Evolutionary conservation across 148 eudicot genomes (phyloP), one percentile per base, ranked within the genome.

Genomic region (Polygonum aviculare): DNA sequence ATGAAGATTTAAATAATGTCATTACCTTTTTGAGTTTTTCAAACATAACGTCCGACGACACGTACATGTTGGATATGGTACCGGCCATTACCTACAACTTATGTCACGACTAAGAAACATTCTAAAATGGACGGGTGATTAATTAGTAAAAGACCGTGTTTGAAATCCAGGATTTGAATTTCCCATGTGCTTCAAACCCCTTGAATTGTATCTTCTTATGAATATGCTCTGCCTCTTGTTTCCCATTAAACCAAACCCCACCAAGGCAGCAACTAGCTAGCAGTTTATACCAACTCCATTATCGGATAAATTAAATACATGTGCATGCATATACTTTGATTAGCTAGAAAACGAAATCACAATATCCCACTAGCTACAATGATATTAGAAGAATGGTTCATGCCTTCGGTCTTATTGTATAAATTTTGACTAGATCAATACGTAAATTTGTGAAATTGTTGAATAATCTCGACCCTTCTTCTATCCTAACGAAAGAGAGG

Each of bases 31-130:
- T n/a, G n/a, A n/a, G n/a, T 47, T 10, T 47, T 47, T 47, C 50
- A 47, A 47, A 47, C 15, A 47, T 11, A 9, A 47, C 14, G 50
- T 47, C 15, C 12, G 12, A 47, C 5, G 50, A n/a, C n/a, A n/a
- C n/a, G n/a, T n/a, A n/a, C n/a, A 9, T 41, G 45, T 60, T 60
- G 36, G 38, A 31, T 22, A 60, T 22, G 38, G 36, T 60, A 31
- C 16, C 36, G 26, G 60, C 22, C 60, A n/a, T 18, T 54, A 54
- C 60, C 60, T 54, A 54, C n/a, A 54, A 54, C 19, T 7, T 4
- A 54, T 54, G 60, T n/a, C 60, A 54, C 60, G 60, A 54, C 26
- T 4, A 60, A 60, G 67, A 60, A 60, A 60, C 67, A 22, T 59
- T 59, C 67, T 26, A 60, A 15, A 51, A 26, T 31, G 69, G 21